Base-by-base conservation (phyloP, 2,329 filamentous ascomycete genomes). In the Pseudogymnoascus sp. region DNA sequence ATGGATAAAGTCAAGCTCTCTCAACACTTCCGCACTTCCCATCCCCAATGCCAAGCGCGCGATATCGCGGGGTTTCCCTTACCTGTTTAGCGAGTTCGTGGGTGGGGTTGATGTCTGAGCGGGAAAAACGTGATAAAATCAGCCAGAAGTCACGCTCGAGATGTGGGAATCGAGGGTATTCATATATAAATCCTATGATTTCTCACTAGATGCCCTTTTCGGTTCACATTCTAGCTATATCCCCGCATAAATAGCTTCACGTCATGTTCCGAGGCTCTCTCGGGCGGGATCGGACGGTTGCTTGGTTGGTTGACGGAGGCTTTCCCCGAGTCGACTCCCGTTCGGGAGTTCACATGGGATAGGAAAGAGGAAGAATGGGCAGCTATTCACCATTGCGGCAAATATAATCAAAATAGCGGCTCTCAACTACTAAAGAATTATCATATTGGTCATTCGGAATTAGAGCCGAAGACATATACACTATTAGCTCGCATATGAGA, bases 41-140 rank as follows among this genome's bases (percentile, higher is more conserved):
- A 53, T 53, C 46, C 46, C 46, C 26, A 53, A 53, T 53, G 46
- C 46, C 46, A 53, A 53, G 46, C 46, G 46, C 46, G 46, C 46
- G 46, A 53, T 53, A 53, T 53, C 46, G 46, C 46, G 46, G 46
- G 46, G 46, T 53, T 53, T 53, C 46, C 46, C 46, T 53, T 53
- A 53, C 46, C 46, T 53, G n/a, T 53, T 53, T 53, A 53, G 46
- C 46, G 46, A 53, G 46, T 46, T 10, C 23, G 42, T 53, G 44
- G 44, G 7, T 4, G 23, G 23, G 44, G 23, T 29, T 53, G 46
- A 13, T 31, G 46, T 46, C 9, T 46, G 42, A 9, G 21, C 26
- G 13, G 6, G 19, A 53, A 53, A 31, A 53, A 31, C 46, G 46
- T 53, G 26, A 53, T 53, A 3, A 29, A 29, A 31, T 53, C 5